Evolutionary conservation across 164 flowering plant genomes (phyloP), one percentile per base, ranked within the genome.

Genomic region (Cinnamomum micranthum): DNA sequence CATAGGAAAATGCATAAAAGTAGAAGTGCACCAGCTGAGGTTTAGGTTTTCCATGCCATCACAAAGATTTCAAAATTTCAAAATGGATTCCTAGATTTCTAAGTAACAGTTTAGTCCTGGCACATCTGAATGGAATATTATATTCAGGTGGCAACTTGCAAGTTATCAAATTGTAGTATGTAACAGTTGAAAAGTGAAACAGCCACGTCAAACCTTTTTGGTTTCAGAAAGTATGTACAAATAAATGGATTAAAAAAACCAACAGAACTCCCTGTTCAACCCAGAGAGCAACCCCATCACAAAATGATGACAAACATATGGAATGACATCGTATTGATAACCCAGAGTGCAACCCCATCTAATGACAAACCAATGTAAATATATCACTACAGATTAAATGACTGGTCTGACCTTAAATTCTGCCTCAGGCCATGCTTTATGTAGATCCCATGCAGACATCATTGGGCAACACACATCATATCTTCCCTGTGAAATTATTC

Each of bases 401-500:
- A 22, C 41, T 27, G 17, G 68, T 73, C 82, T 78, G 83, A 92
- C 99, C 87, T 84, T 88, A 13, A 96, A 82, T 50, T 93, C 97
- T 77, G 98, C 95, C 81, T 93, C 99, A 51, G 98, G 98, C 97
- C 97, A 95, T 68, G 92, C 97, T 84, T 87, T 93, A 80, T 95
- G 98, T 74, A 95, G 97, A 86, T 96, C 99, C 99, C 98, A 96
- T 74, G 99, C 99, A 17, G 99, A 91, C 93, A 93, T 90, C 93
- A 95, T 91, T 31, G 98, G 99, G 81, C 99, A 95, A 83, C 91
- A 86, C 68, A 88, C 82, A 78, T 95, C 98, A 84, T 95, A 95
- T 80, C 98, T 87, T 85, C 98, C 99, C 99, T 95, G 93, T 74
- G 78, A 74, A 84, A 66, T 55, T 4, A 62, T 68, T 50, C 41